A percentile compares a stretch with the other conserved stretches of the same genome.
Conservation (phyloP, 1,139 yeast species). For the Yamadazyma blattariae region DNA sequence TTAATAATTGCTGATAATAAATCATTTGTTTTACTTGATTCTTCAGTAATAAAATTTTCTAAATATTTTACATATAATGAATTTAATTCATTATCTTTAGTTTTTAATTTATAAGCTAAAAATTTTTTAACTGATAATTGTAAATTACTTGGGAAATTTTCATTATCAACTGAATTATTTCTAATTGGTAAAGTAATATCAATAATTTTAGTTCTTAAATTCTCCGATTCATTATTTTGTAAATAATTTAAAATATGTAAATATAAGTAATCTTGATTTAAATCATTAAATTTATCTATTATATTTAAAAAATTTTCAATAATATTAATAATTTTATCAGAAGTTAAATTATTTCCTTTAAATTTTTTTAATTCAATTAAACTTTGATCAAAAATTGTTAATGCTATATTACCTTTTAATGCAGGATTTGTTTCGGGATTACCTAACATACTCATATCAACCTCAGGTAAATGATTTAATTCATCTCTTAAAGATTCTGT, state of each 20-base stretch:
- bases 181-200: slow-evolving; percentile 72
- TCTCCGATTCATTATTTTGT: slow-evolving; percentile 29
- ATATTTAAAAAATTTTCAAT: slow-evolving; percentile 48
- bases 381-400: slow-evolving; percentile 76
- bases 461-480: slow-evolving; percentile 76
- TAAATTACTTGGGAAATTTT: slow-evolving; percentile 54
- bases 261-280: slow-evolving; percentile 67
- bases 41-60: slow-evolving; percentile 27
- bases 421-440: slow-evolving; percentile 88
- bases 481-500: slow-evolving; percentile 59
- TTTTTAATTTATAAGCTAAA: slow-evolving; percentile 54
- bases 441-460: slow-evolving; percentile 83
- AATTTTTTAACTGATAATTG: slow-evolving; percentile 73
- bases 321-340: slow-evolving; percentile 38
- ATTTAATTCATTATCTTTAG: slow-evolving; percentile 39
- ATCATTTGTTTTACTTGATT: slow-evolving; percentile 20
- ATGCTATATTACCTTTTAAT: slow-evolving; percentile 81
- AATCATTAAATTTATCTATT: slow-evolving; percentile 64
- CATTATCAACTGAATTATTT: slow-evolving; percentile 34
- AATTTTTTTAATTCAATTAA: slow-evolving; percentile 23
- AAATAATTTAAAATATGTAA: slow-evolving; percentile 60
- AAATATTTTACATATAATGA: slow-evolving; percentile 40
- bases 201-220: slow-evolving; percentile 43
- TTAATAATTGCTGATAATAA: slow-evolving; percentile 41
- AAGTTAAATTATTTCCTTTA: slow-evolving; percentile 9